Base-by-base conservation (phyloP, 495 filamentous ascomycete genomes). In the Aspergillus cavernicola region DNA sequence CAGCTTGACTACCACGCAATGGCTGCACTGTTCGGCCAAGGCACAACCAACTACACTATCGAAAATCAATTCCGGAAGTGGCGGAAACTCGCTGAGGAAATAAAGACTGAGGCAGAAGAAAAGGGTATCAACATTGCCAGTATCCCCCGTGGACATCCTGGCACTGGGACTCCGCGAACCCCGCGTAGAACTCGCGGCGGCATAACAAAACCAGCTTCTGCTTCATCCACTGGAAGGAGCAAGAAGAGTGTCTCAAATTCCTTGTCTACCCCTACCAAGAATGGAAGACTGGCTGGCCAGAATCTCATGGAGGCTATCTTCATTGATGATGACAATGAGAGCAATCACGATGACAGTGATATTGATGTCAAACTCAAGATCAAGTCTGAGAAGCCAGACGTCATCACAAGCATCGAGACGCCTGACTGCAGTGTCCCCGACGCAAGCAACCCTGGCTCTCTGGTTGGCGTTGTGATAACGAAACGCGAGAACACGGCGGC, bases 1-100 rank as follows among this genome's bases (percentile, higher is more conserved):
- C 23, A 67, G 60, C 52, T 60, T 7, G 56, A 68, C 18, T 63
- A 65, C 50, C 22, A 56, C 0, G 38, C 41, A 12, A 62, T 68
- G 35, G 60, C 62, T 3, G 32, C 26, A n/a, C 4, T 53, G 1
- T 68, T 59, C 42, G 61, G 61, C 5, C 50, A 62, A 16, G 59
- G 56, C 12, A 57, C 66, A 0, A 68, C 56, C 13, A 61, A 61
- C 52, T 57, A 64, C 23, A 28, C 63, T 0, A 53, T 68, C 8
- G 53, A 66, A 23, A 48, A 50, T 8, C 61, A 57, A 6, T 53
- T 64, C 31, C 53, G 58, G 19, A 51, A 48, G 31, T 63, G 52
- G 45, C 57, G 57, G 1, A 59, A 56, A 22, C 32, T 55, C 24
- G 60, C 65, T n/a, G 61, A 65, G 0, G 53, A 65, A n/a, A 44